phyloP scores from a whole-genome alignment of 345 rosid genomes.

The Clausena lansium region DNA sequence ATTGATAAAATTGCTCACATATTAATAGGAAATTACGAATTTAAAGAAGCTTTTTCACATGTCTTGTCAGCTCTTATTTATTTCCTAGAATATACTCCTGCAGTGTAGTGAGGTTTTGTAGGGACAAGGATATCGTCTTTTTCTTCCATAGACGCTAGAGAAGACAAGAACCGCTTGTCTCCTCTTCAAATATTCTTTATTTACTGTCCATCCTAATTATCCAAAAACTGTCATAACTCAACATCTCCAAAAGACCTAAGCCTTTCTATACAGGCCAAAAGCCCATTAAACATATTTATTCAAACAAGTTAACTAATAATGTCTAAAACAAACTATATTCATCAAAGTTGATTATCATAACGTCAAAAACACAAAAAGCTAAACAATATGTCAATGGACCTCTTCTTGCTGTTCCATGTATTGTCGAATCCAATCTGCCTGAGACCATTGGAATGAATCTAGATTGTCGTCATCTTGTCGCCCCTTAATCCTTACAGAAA shows the following conservation, averaged over 20 bases:
- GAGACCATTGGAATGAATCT: constrained; percentile 58
- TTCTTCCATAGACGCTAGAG: background rate
- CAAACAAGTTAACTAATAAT: background rate
- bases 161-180: no score
- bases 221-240: background rate
- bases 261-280: background rate
- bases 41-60: background rate
- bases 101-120: background rate
- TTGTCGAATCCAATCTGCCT: constrained; percentile 89
- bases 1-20: background rate
- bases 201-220: background rate
- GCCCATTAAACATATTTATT: background rate
- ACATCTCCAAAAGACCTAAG: background rate
- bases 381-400: constrained; percentile 38
- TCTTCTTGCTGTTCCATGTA: constrained; percentile 86
- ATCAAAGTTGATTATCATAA: background rate
- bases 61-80: background rate
- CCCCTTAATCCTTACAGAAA: constrained; percentile 54
- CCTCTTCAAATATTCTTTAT: background rate
- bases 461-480: constrained; percentile 42
- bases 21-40: background rate
- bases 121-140: background rate
- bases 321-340: background rate
- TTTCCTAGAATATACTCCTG: background rate
- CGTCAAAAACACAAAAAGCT: background rate